Base-by-base conservation (phyloP, 768 basidiomycete species). In the Chalciporus pseudorubinellus region DNA sequence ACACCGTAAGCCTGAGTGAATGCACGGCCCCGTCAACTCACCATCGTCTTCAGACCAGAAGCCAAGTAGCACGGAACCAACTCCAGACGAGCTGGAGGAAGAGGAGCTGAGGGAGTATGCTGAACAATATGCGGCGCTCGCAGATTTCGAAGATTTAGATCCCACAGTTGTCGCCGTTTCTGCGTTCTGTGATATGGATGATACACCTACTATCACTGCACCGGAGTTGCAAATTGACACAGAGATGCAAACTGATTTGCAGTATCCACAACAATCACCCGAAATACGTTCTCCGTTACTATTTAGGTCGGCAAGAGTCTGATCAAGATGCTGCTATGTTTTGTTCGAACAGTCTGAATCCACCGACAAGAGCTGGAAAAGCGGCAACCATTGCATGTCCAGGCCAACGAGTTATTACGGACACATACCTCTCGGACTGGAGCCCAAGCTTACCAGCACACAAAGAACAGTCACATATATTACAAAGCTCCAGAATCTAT, bases 51-150 rank as follows among this genome's bases (percentile, higher is more conserved):
- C n/a, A 56, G 65, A 39, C 11, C 44, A 22, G 33, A 39, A 18
- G 7, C 34, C 44, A 19, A 43, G 41, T 26, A 46, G 38, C 50
- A 10, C 58, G 11, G 55, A 69, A 42, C 66, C 65, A 21, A 70
- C 65, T 0, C 79, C 78, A 0, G 74, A 71, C 1, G 82, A 83
- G 36, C 60, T 77, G 9, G 78, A 81, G 8, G 77, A 82, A 44
- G 82, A 78, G 53, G 83, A 85, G 55, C 68, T 84, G 1, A 71
- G 76, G 36, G 81, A 76, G 18, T 82, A 85, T 56, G 85, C 82
- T 0, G 79, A 82, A 44, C 81, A 83, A 61, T 70, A 71, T 40
- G 67, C 72, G 2, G 70, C 72, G 0, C 28, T 76, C 1, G 74
- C 70, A 2, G 79, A 78, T 18, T 78, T 81, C 52, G 78, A 76